Evolutionary conservation across 2,329 filamentous ascomycete species (phyloP), one percentile per base, ranked within the genome.

Genomic region (Aspergillus novoparasiticus): DNA sequence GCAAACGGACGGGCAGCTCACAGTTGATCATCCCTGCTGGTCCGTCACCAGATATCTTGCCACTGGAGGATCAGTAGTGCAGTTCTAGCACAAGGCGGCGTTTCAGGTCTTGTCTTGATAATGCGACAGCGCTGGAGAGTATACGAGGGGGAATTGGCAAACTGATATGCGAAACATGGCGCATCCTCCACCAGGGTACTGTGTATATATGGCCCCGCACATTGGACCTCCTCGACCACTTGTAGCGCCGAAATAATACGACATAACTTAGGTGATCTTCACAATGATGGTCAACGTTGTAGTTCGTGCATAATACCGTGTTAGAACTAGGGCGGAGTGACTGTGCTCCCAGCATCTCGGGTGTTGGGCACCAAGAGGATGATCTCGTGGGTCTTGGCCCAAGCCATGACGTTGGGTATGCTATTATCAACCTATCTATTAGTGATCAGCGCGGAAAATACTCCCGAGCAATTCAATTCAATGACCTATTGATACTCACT

Each of bases 11-110:
- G 54, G 71, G 71, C n/a, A 65, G 60, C 30, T 45, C 41, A 10
- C 65, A 71, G 64, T 58, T 70, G 10, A 60, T 76, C 28, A 55
- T 75, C 51, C 72, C 73, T 6, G 69, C 68, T 46, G 71, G 72
- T 1, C 73, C 74, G 32, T 60, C 62, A 60, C 73, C 73, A 26
- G 64, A 72, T 62, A 75, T 75, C 39, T 48, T 73, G 26, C 70
- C 72, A 46, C 41, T 48, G 19, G 60, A 65, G 39, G 39, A 26
- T 11, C 30, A 16, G 8, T 51, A 51, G 48, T n/a, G 48, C 48
- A 51, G 2, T 21, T 21, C 6, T 21, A 51, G 28, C 28, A 32
- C 28, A 12, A 51, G 28, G 28, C 10, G 4, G 16, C 1, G n/a
- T 51, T 51, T n/a, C n/a, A 11, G 21, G n/a, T 6, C 19, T 30